Base-by-base conservation (phyloP, 2,329 filamentous ascomycete genomes). In the Aspergillus sojae region DNA sequence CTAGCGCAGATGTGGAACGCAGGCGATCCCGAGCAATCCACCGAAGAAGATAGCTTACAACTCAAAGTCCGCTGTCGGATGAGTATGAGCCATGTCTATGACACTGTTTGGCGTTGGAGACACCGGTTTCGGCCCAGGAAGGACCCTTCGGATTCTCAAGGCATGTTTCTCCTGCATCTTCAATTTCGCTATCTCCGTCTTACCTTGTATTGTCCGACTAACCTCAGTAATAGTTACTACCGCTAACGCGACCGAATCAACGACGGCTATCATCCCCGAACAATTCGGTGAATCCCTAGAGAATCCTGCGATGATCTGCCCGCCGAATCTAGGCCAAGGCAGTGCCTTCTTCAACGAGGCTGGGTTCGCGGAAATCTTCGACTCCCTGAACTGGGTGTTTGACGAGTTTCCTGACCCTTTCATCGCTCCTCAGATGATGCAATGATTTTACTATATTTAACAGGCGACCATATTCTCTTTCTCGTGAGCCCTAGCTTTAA, bases 331-430 rank as follows among this genome's bases (percentile, higher is more conserved):
- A 52, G 75, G 77, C 45, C 74, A 77, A 62, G 70, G 73, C 30
- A 72, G 71, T 36, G 73, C 72, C 1, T 78, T 79, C 39, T 75
- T 79, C 64, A 75, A 71, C 28, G 77, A 78, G 58, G 72, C 80
- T 62, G 84, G 84, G 68, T 90, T 91, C 65, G 86, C 85, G 48
- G 85, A 91, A 63, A 92, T 95, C 66, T 96, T 96, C 74, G 93
- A 96, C 77, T 92, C 93, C 0, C 86, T 96, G 68, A 92, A 94
- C 75, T 97, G 94, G 93, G 93, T 96, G 82, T 83, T 97, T 70
- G 93, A 97, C 74, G 91, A 91, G n/a, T 85, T 94, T 43, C 83
- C 94, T 61, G 91, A 93, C 75, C 91, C 74, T 14, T 77, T 79
- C 62, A 72, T 73, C 39, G 75, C 73, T 19, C 75, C 77, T 9